Percentiles rank a stretch among this genome's conserved stretches.
These are phyloP conservation scores for Psophocarpus tetragonolobus DNA, from an alignment of 306 rosid species.

Conservation along the genomic window DNA sequence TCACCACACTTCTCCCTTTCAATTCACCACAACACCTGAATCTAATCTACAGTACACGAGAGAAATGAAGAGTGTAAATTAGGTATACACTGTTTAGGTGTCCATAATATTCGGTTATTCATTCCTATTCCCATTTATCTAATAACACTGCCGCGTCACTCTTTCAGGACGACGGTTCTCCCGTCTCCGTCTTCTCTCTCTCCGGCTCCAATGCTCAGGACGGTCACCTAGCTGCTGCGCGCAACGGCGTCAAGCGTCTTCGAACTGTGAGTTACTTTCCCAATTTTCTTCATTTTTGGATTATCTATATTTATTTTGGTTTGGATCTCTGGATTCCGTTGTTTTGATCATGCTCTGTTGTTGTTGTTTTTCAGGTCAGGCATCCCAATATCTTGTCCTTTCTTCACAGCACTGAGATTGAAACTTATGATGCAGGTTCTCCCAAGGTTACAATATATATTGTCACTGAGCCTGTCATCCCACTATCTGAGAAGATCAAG, in stretches of 20 bases:
- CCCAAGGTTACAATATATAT: constrained; percentile 82
- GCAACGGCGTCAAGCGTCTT: constrained; percentile 93
- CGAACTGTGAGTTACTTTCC: constrained; percentile 52
- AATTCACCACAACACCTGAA: not conserved
- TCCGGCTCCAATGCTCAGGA: constrained; percentile 90
- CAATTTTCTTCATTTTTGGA: not conserved
- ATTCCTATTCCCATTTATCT: not conserved
- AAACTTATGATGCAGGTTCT: constrained; percentile 66
- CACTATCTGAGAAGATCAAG: constrained; percentile 82
- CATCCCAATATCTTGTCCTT: constrained; percentile 97
- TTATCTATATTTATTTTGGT: not conserved
- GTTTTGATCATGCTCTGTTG: constrained; percentile 16
- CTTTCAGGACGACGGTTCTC: constrained; percentile 88
- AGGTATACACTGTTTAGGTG: not conserved
- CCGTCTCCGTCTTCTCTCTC: constrained; percentile 84
- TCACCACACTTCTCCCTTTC: not conserved
- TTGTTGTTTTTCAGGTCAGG: constrained; percentile 67
- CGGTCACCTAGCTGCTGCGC: constrained; percentile 91
- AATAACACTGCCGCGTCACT: not conserved
- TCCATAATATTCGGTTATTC: not conserved
- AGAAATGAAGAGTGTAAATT: not conserved
- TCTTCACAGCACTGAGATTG: constrained; percentile 92
- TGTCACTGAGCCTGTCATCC: constrained; percentile 98
- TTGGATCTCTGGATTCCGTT: not conserved
- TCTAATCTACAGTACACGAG: not conserved